Conservation (phyloP, 805 yeast genomes). For the Metschnikowia bowlesiae region DNA sequence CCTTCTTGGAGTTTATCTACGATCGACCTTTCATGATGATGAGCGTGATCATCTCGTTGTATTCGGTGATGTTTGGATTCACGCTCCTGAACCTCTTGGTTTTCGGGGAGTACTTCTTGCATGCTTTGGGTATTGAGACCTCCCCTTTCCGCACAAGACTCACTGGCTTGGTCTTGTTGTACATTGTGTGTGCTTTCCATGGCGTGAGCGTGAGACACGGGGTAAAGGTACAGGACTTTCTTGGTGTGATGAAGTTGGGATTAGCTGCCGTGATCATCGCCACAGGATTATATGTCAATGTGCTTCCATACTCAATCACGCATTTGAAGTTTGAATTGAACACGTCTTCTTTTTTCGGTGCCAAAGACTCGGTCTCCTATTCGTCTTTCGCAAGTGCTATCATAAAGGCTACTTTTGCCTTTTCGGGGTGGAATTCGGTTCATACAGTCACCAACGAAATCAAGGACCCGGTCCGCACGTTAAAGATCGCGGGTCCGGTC, state of each 20-base stretch:
- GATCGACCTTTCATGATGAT: conserved; percentile 54
- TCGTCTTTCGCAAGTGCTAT: conserved; percentile 52
- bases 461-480: conserved; percentile 52
- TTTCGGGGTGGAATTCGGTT: conserved; percentile 60
- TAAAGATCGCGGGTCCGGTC: conserved; percentile 58
- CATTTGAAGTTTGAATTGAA: conserved; percentile 42
- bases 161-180: conserved; percentile 27
- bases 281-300: conserved; percentile 56
- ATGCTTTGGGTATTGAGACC: conserved; percentile 40
- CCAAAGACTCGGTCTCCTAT: conserved; percentile 31
- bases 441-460: conserved; percentile 61
- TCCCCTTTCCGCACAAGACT: conserved; percentile 32
- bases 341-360: conserved; percentile 26
- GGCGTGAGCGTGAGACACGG: conserved; percentile 60
- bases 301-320: conserved; percentile 43
- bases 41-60: conserved; percentile 47
- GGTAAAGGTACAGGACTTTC: conserved; percentile 52
- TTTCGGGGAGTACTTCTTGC: conserved; percentile 57
- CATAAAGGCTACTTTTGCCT: conserved; percentile 55
- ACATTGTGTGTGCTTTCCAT: conserved; percentile 41
- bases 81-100: conserved; percentile 52
- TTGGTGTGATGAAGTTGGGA: conserved; percentile 58
- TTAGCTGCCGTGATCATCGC: conserved; percentile 50
- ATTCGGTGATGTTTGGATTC: conserved; percentile 51
- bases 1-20: conserved; percentile 64